Base-by-base conservation (phyloP, 2,329 filamentous ascomycete genomes). In the Davidsoniella australis region DNA sequence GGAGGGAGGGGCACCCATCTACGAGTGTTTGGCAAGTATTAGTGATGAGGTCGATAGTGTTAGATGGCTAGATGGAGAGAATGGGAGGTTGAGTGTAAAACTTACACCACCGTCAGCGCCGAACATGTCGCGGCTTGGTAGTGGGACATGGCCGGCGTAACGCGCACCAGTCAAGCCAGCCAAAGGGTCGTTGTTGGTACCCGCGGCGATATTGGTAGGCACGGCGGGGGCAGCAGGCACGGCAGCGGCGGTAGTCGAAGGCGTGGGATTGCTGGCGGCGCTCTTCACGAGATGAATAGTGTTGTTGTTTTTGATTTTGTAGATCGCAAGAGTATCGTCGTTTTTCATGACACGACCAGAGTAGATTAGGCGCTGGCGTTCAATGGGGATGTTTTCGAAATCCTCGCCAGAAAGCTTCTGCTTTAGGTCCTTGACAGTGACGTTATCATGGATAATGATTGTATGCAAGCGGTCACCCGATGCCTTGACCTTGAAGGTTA, bases 401-500 rank as follows among this genome's bases (percentile, higher is more conserved):
- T 94, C 86, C 51, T 78, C 67, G 29, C 76, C 75, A 4, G 88
- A 77, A 38, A 98, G 79, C 70, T 89, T 94, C 54, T 75, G 76
- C 73, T 98, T 98, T 58, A 98, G 75, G 54, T 95, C 87, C 51
- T 76, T 72, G 41, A 96, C 82, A 6, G 82, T 83, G 45, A 82
- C 85, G 36, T 77, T 75, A 56, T 82, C 74, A 51, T 82, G 66
- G 60, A 96, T 80, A 50, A 86, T 93, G 62, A 98, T 70, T 47
- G 76, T 80, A 61, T 86, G 88, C 64, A 83, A 86, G 62, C 76
- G 79, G 62, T 95, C 88, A 58, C 80, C 82, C n/a, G 86, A 88
- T n/a, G 85, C 85, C 71, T 96, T 98, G 66, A 98, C 81, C 68
- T 87, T 91, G 76, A 98, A 96, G 64, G 85, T 94, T 68, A 98